Conservation (phyloP, 306 rosid genomes). For the Oxytropis ochrocephala region DNA sequence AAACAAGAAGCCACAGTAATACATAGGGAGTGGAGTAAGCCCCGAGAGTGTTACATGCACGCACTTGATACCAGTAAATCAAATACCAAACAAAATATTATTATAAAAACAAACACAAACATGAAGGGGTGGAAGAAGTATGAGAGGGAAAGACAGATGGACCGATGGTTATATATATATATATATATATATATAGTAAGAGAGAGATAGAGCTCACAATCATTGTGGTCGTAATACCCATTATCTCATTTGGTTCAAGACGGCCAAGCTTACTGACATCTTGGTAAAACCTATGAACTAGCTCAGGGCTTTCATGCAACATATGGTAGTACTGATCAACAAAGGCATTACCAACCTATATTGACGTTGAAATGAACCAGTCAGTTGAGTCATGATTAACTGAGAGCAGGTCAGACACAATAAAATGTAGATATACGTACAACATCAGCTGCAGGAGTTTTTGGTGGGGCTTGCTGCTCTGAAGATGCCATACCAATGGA, state of each 20-base stretch:
- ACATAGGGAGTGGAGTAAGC: background rate
- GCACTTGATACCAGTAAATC: background rate
- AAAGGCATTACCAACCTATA: conserved; percentile 87
- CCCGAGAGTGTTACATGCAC: background rate
- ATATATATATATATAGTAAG: too few species aligned
- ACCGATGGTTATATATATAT: background rate
- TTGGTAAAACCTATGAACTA: conserved; percentile 80
- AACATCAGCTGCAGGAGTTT: conserved; percentile 51
- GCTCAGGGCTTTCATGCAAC: conserved; percentile 74
- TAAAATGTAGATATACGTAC: conserved; percentile 35
- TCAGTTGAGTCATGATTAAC: background rate
- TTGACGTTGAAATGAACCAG: background rate
- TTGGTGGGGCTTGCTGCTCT: conserved; percentile 42
- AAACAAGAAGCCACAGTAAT: background rate
- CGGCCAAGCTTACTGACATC: conserved; percentile 80
- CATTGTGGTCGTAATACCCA: conserved; percentile 72
- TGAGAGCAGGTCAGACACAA: background rate
- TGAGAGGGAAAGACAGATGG: too few species aligned
- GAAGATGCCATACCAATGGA: conserved; percentile 47
- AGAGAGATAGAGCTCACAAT: conserved; percentile 41
- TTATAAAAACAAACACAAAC: background rate
- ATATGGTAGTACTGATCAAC: conserved; percentile 78
- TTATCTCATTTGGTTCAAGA: conserved; percentile 49
- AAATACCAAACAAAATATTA: background rate
- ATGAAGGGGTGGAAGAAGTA: background rate